Evolutionary conservation across 2,329 filamentous ascomycete species (phyloP).

Genomic region (Fusarium transvaalense): DNA sequence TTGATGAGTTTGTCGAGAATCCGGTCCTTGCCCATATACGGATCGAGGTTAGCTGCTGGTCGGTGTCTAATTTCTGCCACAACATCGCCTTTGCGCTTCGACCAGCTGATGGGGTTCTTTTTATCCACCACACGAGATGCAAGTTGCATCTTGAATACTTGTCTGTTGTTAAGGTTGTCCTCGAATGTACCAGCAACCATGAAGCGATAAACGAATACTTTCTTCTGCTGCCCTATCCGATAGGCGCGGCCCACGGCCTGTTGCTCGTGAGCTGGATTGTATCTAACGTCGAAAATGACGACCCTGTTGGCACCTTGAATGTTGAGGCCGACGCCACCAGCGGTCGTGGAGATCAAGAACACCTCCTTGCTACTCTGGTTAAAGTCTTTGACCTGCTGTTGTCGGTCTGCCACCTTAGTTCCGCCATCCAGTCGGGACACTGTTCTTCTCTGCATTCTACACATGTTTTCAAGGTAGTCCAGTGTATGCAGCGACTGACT

Average conservation of each 20-base stretch:
- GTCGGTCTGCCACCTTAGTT: conserved; percentile 68
- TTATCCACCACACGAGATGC: conserved; percentile 85
- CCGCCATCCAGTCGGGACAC: conserved; percentile 75
- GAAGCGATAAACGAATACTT: conserved; percentile 87
- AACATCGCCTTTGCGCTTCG: conserved; percentile 67
- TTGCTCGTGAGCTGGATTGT: conserved; percentile 84
- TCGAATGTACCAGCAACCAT: conserved; percentile 84
- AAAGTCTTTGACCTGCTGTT: conserved; percentile 75
- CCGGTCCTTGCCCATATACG: conserved; percentile 71
- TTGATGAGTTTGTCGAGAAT: conserved; percentile 66
- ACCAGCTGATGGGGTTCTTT: conserved; percentile 78
- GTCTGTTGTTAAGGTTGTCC: conserved; percentile 76
- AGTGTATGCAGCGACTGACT: conserved; percentile 78
- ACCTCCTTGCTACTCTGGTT: conserved; percentile 70
- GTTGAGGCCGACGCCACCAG: conserved; percentile 87
- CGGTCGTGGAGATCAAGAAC: conserved; percentile 85
- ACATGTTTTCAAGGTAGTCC: conserved; percentile 73
- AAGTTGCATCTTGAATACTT: conserved; percentile 86
- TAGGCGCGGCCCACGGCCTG: conserved; percentile 90
- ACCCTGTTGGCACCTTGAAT: conserved; percentile 87
- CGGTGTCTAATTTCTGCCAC: conserved; percentile 70
- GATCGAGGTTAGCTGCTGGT: conserved; percentile 62
- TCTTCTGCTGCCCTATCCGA: conserved; percentile 83
- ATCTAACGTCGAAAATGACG: conserved; percentile 86
- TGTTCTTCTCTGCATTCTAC: conserved; percentile 62